Percentiles rank a stretch among this genome's conserved stretches.
These are phyloP conservation scores for Paracamarosporium sp. DNA, from an alignment of 2,329 filamentous ascomycete species.

Conservation along the genomic window DNA sequence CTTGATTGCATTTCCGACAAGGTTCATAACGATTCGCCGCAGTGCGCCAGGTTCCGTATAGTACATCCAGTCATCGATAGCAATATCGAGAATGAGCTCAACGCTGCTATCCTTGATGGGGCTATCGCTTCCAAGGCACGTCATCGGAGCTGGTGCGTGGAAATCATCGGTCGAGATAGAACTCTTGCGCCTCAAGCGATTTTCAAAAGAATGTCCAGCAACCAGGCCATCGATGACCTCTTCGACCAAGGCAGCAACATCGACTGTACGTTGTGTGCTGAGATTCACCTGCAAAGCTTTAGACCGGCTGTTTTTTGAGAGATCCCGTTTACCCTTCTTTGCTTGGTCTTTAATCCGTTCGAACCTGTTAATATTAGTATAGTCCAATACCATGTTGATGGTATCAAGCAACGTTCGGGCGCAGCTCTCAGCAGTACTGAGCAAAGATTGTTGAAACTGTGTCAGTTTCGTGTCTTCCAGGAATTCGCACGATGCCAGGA, in stretches of 20 bases:
- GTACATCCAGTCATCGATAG: neutral
- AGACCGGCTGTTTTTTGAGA: neutral
- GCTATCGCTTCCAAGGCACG: too few relatives aligned
- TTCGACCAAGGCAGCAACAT: conserved; percentile 56
- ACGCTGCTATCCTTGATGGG: neutral
- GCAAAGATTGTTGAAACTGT: conserved; percentile 48
- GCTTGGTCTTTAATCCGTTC: conserved; percentile 38
- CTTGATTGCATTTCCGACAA: neutral
- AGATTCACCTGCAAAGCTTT: conserved; percentile 28
- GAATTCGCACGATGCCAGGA: conserved; percentile 54
- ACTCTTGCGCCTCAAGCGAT: conserved; percentile 17
- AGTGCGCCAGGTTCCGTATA: neutral
- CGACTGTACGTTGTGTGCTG: conserved; percentile 44
- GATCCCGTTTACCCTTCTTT: conserved; percentile 16
- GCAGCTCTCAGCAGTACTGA: conserved; percentile 41
- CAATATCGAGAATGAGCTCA: conserved; percentile 1
- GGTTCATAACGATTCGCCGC: neutral
- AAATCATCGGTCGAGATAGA: neutral
- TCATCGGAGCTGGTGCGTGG: neutral
- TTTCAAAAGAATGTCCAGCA: conserved; percentile 52
- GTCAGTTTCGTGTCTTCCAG: conserved; percentile 35
- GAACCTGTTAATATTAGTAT: conserved; percentile 53
- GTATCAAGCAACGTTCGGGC: conserved; percentile 54
- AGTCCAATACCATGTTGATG: conserved; percentile 53
- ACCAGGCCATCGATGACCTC: conserved; percentile 61